Percentiles rank a stretch among this genome's conserved stretches.
These are phyloP conservation scores for Trypethelium eluteriae DNA, from an alignment of 495 filamentous ascomycete genomes.

Conservation along the genomic window DNA sequence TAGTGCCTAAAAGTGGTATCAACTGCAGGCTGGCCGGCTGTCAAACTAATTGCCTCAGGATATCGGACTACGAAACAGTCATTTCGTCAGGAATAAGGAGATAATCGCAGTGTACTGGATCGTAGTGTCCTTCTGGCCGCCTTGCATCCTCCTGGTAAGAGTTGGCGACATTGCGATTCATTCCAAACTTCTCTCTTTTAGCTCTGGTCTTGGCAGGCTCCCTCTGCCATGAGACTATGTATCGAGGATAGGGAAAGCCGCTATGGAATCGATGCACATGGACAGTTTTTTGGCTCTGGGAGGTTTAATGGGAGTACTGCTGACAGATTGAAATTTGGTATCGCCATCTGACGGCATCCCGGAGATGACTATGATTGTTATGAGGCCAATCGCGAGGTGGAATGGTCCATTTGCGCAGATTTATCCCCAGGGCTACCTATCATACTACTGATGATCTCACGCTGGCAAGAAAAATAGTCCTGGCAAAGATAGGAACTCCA, in stretches of 20 bases:
- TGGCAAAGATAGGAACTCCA: slow-evolving; percentile 27
- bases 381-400: slow-evolving; percentile 28
- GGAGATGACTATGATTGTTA: slow-evolving; percentile 39
- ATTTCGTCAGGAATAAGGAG: slow-evolving; percentile 32
- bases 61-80: slow-evolving; percentile 35
- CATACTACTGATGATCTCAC: slow-evolving; percentile 26
- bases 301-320: not conserved
- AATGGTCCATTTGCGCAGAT: slow-evolving; percentile 40
- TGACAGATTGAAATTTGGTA: not conserved
- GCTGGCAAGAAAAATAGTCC: slow-evolving; percentile 21
- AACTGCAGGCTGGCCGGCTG: slow-evolving; percentile 28
- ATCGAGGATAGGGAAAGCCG: slow-evolving; percentile 32
- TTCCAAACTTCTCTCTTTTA: slow-evolving; percentile 20
- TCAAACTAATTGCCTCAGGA: slow-evolving; percentile 24
- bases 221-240: slow-evolving; percentile 35
- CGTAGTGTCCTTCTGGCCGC: slow-evolving; percentile 37
- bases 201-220: slow-evolving; percentile 34
- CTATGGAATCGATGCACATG: slow-evolving; percentile 33
- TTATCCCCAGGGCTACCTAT: slow-evolving; percentile 32
- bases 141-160: slow-evolving; percentile 28
- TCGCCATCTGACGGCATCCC: slow-evolving; percentile 30
- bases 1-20: slow-evolving; percentile 36
- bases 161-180: slow-evolving; percentile 16
- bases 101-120: slow-evolving; percentile 34
- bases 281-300: not conserved